Evolutionary conservation across 176 grass and related monocot genomes (phyloP).

Genomic region (Cenchrus fungigraminus): DNA sequence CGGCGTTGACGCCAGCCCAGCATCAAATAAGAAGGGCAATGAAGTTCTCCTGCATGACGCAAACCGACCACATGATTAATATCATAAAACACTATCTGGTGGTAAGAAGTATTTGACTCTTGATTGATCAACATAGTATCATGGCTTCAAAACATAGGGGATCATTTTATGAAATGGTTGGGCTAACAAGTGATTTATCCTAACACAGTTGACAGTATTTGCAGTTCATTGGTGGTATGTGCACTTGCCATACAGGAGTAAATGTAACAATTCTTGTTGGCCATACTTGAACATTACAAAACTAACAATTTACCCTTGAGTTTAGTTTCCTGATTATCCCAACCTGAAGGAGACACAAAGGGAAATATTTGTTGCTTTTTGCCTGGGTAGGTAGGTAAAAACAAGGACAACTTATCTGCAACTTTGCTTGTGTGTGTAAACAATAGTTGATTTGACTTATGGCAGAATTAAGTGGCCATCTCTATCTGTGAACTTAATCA

Average conservation of each 20-base stretch:
- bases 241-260: not conserved
- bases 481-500: not conserved
- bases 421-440: not conserved
- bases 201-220: not conserved
- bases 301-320: not conserved
- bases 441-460: not conserved
- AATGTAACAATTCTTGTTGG: not conserved
- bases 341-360: not conserved
- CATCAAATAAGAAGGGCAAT: slow-evolving; percentile 58
- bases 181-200: too few species aligned
- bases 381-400: not conserved
- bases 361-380: not conserved
- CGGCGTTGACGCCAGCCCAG: slow-evolving; percentile 41
- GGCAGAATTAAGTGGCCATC: not conserved
- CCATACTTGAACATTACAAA: not conserved
- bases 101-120: not conserved
- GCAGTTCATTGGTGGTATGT: not conserved
- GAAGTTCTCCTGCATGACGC: slow-evolving; percentile 47
- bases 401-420: not conserved
- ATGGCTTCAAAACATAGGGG: too few species aligned
- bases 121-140: not conserved
- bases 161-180: too few species aligned
- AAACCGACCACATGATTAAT: slow-evolving; percentile 20
- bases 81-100: not conserved
- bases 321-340: slow-evolving; percentile 1